Conservation (phyloP, 2,329 filamentous ascomycete genomes). For the Microsporum audouinii region DNA sequence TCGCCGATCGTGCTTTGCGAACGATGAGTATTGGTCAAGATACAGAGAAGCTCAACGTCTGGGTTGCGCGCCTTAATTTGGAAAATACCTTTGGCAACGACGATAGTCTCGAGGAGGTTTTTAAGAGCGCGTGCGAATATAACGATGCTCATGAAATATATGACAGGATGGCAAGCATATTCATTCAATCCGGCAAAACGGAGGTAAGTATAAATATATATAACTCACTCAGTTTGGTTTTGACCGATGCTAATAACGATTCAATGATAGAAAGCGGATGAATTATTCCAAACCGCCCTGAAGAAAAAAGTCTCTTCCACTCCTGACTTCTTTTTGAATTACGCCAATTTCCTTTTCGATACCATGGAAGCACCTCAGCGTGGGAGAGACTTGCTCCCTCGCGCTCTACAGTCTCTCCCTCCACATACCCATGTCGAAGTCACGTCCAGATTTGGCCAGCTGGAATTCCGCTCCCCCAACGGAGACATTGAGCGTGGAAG, state of each 20-base stretch:
- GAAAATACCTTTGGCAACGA: constrained; percentile 83
- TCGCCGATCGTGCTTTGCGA: constrained; percentile 79
- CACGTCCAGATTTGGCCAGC: constrained; percentile 75
- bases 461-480: constrained; percentile 76
- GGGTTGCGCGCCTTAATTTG: constrained; percentile 88
- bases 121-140: constrained; percentile 85
- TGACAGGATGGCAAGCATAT: constrained; percentile 82
- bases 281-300: constrained; percentile 70
- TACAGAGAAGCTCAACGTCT: constrained; percentile 85
- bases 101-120: constrained; percentile 69
- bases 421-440: constrained; percentile 58
- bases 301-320: constrained; percentile 84
- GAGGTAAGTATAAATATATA: constrained; percentile 47
- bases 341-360: constrained; percentile 82
- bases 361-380: constrained; percentile 58
- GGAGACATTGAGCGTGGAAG: constrained; percentile 84
- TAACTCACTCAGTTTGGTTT: neutral
- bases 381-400: constrained; percentile 64
- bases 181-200: constrained; percentile 79
- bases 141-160: constrained; percentile 86
- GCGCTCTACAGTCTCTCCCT: constrained; percentile 74
- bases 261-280: constrained; percentile 62
- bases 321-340: constrained; percentile 81
- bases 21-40: constrained; percentile 88
- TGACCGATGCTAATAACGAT: constrained; percentile 15